Evolutionary conservation across 2,329 filamentous ascomycete genomes (phyloP).

Genomic region (Epichloe sibirici): DNA sequence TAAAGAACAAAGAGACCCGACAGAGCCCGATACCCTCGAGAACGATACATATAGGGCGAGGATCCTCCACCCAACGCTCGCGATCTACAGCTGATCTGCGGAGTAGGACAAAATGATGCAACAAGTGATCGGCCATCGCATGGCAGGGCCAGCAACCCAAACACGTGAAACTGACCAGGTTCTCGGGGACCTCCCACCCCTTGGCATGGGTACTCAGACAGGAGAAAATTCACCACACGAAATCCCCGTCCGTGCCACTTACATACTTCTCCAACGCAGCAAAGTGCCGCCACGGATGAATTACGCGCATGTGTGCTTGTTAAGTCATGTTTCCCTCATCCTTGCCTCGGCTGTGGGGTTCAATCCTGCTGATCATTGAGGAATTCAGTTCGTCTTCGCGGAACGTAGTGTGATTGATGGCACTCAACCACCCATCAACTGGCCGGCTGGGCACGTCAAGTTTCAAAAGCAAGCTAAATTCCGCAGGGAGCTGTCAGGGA

Average conservation of each 20-base stretch:
- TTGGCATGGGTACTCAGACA: no score
- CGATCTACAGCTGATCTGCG: background rate
- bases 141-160: conserved; percentile 1
- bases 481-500: background rate
- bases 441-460: no score
- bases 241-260: background rate
- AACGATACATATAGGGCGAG: background rate
- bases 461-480: no score
- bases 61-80: background rate
- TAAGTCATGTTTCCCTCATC: background rate
- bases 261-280: background rate
- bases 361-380: background rate
- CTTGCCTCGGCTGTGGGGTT: background rate
- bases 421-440: no score
- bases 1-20: background rate
- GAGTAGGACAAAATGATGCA: background rate
- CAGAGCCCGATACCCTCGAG: background rate
- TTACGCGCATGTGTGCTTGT: background rate
- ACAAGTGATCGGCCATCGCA: background rate
- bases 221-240: background rate
- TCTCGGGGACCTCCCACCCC: background rate
- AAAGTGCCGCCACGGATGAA: background rate
- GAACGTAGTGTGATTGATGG: no score
- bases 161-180: conserved; percentile 6
- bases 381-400: no score